Base-by-base conservation (phyloP, 2,329 filamentous ascomycete genomes). In the Orbilia quercus region DNA sequence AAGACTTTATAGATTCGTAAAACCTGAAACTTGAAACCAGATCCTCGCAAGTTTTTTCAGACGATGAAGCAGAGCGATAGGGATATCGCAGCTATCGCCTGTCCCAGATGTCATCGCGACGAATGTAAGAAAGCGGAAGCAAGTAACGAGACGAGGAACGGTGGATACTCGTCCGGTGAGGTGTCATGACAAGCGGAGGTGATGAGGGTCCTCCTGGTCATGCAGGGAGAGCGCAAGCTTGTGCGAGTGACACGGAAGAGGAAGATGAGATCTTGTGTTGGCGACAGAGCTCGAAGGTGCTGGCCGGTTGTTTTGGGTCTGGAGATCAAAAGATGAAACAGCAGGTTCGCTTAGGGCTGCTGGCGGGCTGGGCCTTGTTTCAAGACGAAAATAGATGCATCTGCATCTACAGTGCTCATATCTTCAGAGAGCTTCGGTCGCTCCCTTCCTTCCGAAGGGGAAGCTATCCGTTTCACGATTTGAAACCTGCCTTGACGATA, bases 161-260 rank as follows among this genome's bases (percentile, higher is more conserved):
- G 63, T 67, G 63, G 63, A 59, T 58, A 58, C 54, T 12, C 34
- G 36, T 18, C 16, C 45, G 53, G 18, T 67, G 53, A 59, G 36
- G 20, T 53, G 54, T 58, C 63, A 67, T 59, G 53, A 53, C n/a
- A n/a, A n/a, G n/a, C 50, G 44, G 45, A 25, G 22, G 20, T 23
- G 34, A 67, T 53, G 5, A 40, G 36, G 36, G n/a, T 12, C 63
- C 51, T 67, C 63, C 63, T 67, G 44, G 45, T 45, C 63, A 67
- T 67, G 63, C 63, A 67, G 63, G 63, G 63, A 67, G 63, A 67
- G 54, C 34, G 38, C 50, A 53, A 66, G n/a, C n/a, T n/a, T n/a
- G n/a, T n/a, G n/a, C n/a, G n/a, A n/a, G 63, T 45, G 51, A 53
- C 53, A 67, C 63, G 53, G 51, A 38, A 59, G 44, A 34, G 42